Percentiles rank a stretch among this genome's conserved stretches.
These are phyloP conservation scores for Aspergillus sp. DNA, from an alignment of 2,329 filamentous ascomycete species.

Conservation along the genomic window DNA sequence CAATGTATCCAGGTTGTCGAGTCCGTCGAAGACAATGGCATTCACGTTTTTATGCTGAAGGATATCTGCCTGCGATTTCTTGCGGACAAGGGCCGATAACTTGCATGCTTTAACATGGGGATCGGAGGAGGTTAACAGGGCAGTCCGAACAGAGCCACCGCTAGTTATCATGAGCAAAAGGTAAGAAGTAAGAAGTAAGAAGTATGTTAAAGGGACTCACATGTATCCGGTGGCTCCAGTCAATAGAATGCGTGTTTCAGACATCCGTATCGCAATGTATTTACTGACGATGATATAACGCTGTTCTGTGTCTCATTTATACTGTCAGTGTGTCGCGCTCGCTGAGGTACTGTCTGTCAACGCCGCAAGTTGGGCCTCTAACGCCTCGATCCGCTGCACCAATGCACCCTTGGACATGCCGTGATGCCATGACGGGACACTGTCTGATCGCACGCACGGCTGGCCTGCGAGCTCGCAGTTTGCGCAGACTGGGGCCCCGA, in stretches of 20 bases:
- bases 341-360: neutral
- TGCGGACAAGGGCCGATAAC: neutral
- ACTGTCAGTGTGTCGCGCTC: neutral
- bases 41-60: constrained; percentile 2
- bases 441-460: constrained; percentile 20
- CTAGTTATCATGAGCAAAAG: neutral
- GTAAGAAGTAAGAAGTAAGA: neutral
- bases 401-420: constrained; percentile 26
- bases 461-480: constrained; percentile 23
- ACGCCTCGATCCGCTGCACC: constrained; percentile 21
- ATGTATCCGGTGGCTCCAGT: constrained; percentile 7
- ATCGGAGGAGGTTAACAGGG: neutral
- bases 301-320: too few relatives aligned
- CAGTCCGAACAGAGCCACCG: neutral
- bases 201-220: neutral
- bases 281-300: too few relatives aligned
- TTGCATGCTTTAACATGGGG: neutral
- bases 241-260: neutral
- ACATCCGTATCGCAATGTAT: too few relatives aligned
- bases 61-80: neutral
- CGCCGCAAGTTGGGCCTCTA: constrained; percentile 19
- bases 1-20: constrained; percentile 17
- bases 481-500: constrained; percentile 20
- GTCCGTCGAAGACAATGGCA: constrained; percentile 10
- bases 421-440: constrained; percentile 24